Conservation (phyloP, 331 rosid species). For the Acacia pycnantha region DNA sequence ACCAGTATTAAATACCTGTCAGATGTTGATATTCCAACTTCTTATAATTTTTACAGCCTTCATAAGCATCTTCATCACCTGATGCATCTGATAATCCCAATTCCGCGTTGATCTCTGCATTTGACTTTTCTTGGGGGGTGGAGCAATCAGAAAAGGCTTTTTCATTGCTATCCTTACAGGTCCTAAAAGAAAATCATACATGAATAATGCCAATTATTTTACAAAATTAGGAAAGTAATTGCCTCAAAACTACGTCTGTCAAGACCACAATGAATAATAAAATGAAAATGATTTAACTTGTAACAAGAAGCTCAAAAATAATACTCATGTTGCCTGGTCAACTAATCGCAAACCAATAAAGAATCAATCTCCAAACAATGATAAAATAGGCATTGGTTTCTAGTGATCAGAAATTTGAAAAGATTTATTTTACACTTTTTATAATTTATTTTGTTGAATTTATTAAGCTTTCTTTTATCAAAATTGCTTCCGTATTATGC, state of each 20-base stretch:
- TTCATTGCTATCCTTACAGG: constrained; percentile 77
- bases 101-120: constrained; percentile 90
- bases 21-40: constrained; percentile 60
- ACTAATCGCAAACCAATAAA: constrained; percentile 1
- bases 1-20: constrained; percentile 45
- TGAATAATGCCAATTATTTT: constrained; percentile 12
- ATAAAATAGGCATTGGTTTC: neutral
- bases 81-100: constrained; percentile 93
- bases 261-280: neutral
- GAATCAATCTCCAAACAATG: constrained; percentile 9
- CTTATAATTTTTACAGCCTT: constrained; percentile 52
- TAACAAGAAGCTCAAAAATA: constrained; percentile 20
- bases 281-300: constrained; percentile 18
- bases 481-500: neutral
- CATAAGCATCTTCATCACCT: constrained; percentile 85
- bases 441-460: neutral
- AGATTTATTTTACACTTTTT: neutral
- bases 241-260: neutral
- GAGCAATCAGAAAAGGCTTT: constrained; percentile 72
- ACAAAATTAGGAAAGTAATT: constrained; percentile 13
- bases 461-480: neutral
- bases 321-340: constrained; percentile 7
- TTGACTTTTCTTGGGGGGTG: constrained; percentile 93
- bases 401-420: neutral
- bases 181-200: constrained; percentile 56